Base-by-base conservation (phyloP, 225 moss, liverwort and hornwort species). In the Bryum argenteum region DNA sequence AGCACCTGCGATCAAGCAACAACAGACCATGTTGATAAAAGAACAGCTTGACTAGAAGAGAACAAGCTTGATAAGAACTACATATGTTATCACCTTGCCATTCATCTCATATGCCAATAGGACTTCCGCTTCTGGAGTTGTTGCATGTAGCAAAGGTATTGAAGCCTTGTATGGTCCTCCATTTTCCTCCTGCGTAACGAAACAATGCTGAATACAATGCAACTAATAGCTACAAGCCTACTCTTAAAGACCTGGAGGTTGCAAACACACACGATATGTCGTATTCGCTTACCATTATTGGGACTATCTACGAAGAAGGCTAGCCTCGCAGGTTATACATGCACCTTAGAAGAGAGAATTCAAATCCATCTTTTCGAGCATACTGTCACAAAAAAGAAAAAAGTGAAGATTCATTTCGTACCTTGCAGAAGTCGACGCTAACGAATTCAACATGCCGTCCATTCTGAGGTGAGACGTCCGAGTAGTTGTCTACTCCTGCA, bases 21-120 rank as follows among this genome's bases (percentile, higher is more conserved):
- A 13, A 44, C 47, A 73, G 22, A 63, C 37, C 57, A 58, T 41
- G 16, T 14, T 13, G 28, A 66, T 44, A 23, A 23, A 78, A 13
- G 22, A 18, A 55, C 13, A 72, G 3, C 33, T 22, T 33, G 15
- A 53, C 42, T 44, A 50, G 19, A 41, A 67, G 23, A 53, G 17
- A 41, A 53, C 41, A 24, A 18, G 41, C 18, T 42, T 17, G 41
- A 65, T 40, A 5, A 50, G 77, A 41, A 71, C 26, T 24, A 50
- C 43, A 18, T 12, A 62, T 17, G 38, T 47, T 38, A 17, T 11
- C 75, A 91, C 88, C 83, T 82, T 56, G 64, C 83, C 86, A 73
- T 94, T 94, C 89, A 94, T 94, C 70, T 91, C 93, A 75, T 89
- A 91, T 21, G 93, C 93, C 76, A 94, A 74, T 64, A 94, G 41